Evolutionary conservation across 1,284 basidiomycete genomes (phyloP), one percentile per base, ranked within the genome.

Genomic region (Wallemia mellicola): DNA sequence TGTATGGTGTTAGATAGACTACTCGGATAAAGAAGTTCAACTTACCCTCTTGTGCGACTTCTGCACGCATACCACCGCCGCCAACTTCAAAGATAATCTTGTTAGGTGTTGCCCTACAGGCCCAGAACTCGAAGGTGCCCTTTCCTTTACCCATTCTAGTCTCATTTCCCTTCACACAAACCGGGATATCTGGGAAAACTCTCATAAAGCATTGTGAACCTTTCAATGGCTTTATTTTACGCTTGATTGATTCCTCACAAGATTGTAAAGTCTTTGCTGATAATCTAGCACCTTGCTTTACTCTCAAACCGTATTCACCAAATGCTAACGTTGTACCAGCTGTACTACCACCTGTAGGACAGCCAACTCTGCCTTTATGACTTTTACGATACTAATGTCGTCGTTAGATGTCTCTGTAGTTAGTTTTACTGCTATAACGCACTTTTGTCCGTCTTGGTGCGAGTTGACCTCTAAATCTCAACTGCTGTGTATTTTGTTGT

Each of bases 121-220:
- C 87, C 94, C 92, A 96, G 70, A 79, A 96, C 69, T 96, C 92
- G 66, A 96, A 98, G 0, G 83, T 79, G 57, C 94, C 94, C 71
- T 98, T 98, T 61, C 94, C 94, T 72, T 96, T 96, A 57, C 92
- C 92, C 94, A 98, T 98, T 78, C 94, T 84, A 5, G 91, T 94
- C 71, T 98, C 92, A 67, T 95, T 96, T 60, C 92, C 92, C 79
- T 98, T 96, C 61, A 96, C 82, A 73, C 91, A 95, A 61, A 98
- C 88, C 1, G 92, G 89, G 60, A 95, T 81, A 72, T 96, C 88
- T 2, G 92, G 92, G 73, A 96, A 98, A 26, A 96, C 82, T 26
- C 91, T 77, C 70, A 95, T 68, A 70, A 79, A 89, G 28, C 89
- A 79, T 71, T 92, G 83, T 28, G 80, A 78, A 2, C 91, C 91